Evolutionary conservation across 192 early-diverging fungal species (phyloP), one percentile per base, ranked within the genome.

Genomic region (Coemansia sp.): DNA sequence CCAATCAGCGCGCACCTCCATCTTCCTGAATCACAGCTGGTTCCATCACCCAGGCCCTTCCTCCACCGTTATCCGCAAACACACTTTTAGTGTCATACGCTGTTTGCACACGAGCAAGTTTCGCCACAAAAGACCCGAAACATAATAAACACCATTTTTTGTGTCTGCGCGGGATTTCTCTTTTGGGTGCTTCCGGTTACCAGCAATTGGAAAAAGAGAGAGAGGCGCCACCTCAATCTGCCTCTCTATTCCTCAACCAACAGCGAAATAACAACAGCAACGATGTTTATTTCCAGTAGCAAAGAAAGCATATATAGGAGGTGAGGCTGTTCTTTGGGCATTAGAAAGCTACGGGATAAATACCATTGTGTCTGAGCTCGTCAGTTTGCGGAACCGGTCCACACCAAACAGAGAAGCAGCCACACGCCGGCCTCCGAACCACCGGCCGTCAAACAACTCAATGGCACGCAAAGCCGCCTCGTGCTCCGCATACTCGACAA

Each of bases 391-490:
- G 57, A 66, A 91, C 26, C 71, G 78, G 53, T 87, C 82, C 19
- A 62, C 52, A 22, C 89, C 89, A 56, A 78, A 88, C 27, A 87
- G 77, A 8, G 74, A 61, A 2, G 92, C 92, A 4, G 71, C 62
- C 32, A 95, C 75, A 29, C 83, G 86, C 49, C 88, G 83, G 8
- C 93, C 92, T 37, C 88, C 92, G 76, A 96, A 96, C 83, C 87
- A 94, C 29, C 94, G 86, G 24, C 88, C 87, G 59, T 93, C 83
- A 38, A 96, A 75, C 37, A 86, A 85, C 57, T 75, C 77, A 29
- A 84, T 57, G 13, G 94, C 91, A 8, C 18, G 39, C 8, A 41
- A 22, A 10, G 77, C 71, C 5, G 86, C 78, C 53, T 63, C 59
- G 16, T 73, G 61, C 2, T 84, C 82, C 1, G 66, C 78, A 75